Evolutionary conservation across 2,329 filamentous ascomycete genomes (phyloP), one percentile per base, ranked within the genome.

Genomic region (Verticillium nubilum): DNA sequence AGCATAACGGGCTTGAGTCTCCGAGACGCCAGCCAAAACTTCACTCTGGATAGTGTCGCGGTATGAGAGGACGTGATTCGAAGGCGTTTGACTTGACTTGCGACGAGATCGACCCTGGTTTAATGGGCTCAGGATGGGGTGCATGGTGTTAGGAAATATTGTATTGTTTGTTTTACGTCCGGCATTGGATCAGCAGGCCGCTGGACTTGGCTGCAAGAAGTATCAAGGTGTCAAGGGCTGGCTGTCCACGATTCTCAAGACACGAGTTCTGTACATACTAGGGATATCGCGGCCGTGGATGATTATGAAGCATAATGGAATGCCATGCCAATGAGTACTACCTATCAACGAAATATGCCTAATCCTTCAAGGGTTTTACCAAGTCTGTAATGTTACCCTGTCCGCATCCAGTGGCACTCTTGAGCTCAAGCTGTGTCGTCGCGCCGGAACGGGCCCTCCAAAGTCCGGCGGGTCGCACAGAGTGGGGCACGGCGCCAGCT

Each of bases 1-100:
- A 84, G 79, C 68, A 82, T 84, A 31, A 78, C 76, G 9, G 76
- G 76, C 65, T 73, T 79, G 72, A 76, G 75, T 23, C 70, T 78
- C 15, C 71, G 75, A 2, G 76, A 79, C 58, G 72, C 74, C 23
- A 77, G 71, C 42, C 74, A 78, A 13, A 72, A 77, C 61, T 59
- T 75, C 57, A 76, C 74, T 15, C 77, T 75, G 75, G 74, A 78
- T 59, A 75, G 75, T 57, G 71, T 78, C 47, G 68, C 67, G 42
- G 72, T 72, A 25, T 59, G 52, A 57, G 52, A 56, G 26, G 50
- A 47, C 27, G 17, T 19, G 31, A 26, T 42, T 5, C 2, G 25
- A 2, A 19, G 26, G 52, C 52, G 42, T 50, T 50, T 50, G 42
- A 23, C 42, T 50, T 50, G 19, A 10, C n/a, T 50, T 23, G 9